A percentile compares a stretch with the other conserved stretches of the same genome.
Conservation (phyloP, 2,329 filamentous ascomycete species). For the Scedosporium aurantiacum region DNA sequence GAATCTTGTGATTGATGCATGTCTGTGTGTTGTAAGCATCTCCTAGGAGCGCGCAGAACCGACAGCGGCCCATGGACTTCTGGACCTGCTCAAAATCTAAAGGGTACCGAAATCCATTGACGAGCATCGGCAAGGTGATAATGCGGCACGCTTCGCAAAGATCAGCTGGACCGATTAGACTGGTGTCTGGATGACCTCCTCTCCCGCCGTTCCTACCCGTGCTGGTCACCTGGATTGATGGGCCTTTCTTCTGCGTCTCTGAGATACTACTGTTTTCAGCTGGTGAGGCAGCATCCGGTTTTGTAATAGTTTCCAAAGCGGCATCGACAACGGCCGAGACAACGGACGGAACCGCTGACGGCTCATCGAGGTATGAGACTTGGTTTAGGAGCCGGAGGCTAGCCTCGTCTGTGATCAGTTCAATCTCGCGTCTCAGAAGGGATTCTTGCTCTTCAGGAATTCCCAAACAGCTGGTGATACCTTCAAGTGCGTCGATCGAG, state of each 20-base stretch:
- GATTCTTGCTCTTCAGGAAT: background rate
- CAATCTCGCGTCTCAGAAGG: background rate
- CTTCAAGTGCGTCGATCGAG: background rate
- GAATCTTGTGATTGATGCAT: background rate
- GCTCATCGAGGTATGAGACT: too few species aligned
- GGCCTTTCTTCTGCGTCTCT: background rate
- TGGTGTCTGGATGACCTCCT: background rate
- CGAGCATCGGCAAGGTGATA: slow-evolving; percentile 1
- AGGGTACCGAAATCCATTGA: background rate
- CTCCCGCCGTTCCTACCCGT: background rate
- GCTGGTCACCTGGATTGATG: background rate
- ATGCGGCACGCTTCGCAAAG: background rate
- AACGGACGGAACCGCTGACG: too few species aligned
- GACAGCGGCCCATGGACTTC: background rate
- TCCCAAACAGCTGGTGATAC: background rate
- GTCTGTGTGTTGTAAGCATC: background rate
- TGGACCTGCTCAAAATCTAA: background rate
- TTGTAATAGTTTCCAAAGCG: too few species aligned
- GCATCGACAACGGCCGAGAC: too few species aligned
- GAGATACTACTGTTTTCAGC: background rate
- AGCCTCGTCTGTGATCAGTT: background rate
- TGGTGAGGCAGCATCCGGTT: background rate
- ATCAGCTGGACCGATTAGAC: background rate
- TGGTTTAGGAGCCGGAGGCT: background rate
- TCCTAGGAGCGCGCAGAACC: background rate